Evolutionary conservation across 2,329 filamentous ascomycete species (phyloP), one percentile per base, ranked within the genome.

Genomic region (Aspergillus sp.): DNA sequence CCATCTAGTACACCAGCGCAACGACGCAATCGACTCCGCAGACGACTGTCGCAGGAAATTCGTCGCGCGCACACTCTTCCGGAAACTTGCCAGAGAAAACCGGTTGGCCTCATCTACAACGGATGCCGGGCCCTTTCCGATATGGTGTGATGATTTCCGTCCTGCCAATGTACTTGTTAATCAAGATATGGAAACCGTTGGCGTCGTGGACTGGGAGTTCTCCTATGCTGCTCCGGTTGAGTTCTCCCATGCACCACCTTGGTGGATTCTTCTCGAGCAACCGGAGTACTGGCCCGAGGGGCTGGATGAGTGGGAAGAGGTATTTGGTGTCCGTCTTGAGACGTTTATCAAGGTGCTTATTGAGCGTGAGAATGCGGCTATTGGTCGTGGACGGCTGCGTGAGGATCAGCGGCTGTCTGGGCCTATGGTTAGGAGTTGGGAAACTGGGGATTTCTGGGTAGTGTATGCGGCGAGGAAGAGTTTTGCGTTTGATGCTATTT

Each of bases 1-100:
- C 33, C 75, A 79, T 40, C 60, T 78, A 12, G 54, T 58, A 19
- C 68, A 68, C 11, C 76, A 79, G 57, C 69, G 67, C n/a, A 77
- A 79, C 57, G 69, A 77, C 58, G 68, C 72, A 20, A 66, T 75
- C 11, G 54, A 67, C 3, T 68, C 66, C 4, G 63, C 48, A 7
- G 62, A 64, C 2, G 66, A 70, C 37, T 70, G 64, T 39, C 41
- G 59, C 20, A 33, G 54, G 6, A 66, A 64, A 30, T 61, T 62
- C 45, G 51, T 65, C 19, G 63, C 61, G 11, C 42, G 65, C 45
- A 55, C 50, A 24, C 51, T 66, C 4, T 66, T 66, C 51, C 52
- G 56, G 3, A 66, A 61, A 42, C 55, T 68, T 3, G 63, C 61
- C 12, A 46, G 52, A 13, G 61, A 66, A 46, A 49, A 33, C 13